A percentile compares a stretch with the other conserved stretches of the same genome.
Evolutionary conservation across 208 protist genomes (phyloP).

Genomic region (Leishmania gerbilli): DNA sequence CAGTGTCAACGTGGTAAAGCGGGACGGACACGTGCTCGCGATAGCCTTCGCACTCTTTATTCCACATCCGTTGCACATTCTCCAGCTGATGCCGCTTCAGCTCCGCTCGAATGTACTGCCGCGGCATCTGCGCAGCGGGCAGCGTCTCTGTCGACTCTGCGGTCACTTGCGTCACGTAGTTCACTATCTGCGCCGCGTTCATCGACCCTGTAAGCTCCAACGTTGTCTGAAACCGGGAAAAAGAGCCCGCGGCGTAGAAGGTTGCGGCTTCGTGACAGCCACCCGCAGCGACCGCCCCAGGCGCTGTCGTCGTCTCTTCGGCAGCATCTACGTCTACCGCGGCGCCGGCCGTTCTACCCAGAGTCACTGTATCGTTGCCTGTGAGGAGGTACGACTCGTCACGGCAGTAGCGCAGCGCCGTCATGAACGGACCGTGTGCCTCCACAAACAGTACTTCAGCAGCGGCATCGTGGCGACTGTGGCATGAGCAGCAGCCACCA

Average conservation of each 20-base stretch:
- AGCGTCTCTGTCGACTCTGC: constrained; percentile 19
- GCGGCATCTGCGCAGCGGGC: constrained; percentile 16
- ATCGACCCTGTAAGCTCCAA: constrained; percentile 23
- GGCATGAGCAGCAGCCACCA: constrained; percentile 7
- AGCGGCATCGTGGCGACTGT: neutral
- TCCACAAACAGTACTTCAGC: constrained; percentile 25
- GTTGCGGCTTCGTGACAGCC: constrained; percentile 3
- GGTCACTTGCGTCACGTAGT: constrained; percentile 20
- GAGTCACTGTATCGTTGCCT: neutral
- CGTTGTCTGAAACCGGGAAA: constrained; percentile 16
- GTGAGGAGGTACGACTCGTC: constrained; percentile 26
- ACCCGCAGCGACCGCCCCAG: neutral
- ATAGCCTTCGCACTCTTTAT: constrained; percentile 33
- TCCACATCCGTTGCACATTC: constrained; percentile 46
- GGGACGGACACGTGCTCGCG: constrained; percentile 38
- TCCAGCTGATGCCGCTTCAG: constrained; percentile 57
- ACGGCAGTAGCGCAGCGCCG: constrained; percentile 17
- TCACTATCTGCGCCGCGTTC: constrained; percentile 20
- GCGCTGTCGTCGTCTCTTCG: neutral
- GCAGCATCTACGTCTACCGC: constrained; percentile 10
- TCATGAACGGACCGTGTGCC: constrained; percentile 13
- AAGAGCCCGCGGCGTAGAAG: constrained; percentile 26
- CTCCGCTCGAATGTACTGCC: constrained; percentile 31
- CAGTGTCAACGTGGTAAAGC: constrained; percentile 17
- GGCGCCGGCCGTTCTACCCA: constrained; percentile 5